Percentiles rank a stretch among this genome's conserved stretches.
These are phyloP conservation scores for Lactarius deliciosus DNA, from an alignment of 768 basidiomycete genomes.

Conservation along the genomic window DNA sequence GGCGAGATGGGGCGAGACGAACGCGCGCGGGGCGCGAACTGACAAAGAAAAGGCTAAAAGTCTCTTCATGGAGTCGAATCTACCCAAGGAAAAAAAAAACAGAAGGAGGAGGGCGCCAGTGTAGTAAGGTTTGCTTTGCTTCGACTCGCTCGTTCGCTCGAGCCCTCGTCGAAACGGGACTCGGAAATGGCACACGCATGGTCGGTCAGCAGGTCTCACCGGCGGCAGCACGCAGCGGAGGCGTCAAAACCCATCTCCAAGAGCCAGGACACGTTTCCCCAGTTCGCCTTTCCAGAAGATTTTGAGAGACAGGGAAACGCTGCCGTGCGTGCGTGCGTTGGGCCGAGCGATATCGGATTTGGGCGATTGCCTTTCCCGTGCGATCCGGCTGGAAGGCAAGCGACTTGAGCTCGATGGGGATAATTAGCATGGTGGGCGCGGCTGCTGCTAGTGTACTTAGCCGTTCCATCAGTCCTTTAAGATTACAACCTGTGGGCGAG, in stretches of 20 bases:
- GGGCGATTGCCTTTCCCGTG: constrained; percentile 7
- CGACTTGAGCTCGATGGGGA: constrained; percentile 6
- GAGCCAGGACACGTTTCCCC: background rate
- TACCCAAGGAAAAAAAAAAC: background rate
- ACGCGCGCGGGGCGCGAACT: background rate
- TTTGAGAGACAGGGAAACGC: background rate
- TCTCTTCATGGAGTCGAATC: background rate
- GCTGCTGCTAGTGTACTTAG: background rate
- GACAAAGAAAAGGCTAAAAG: background rate
- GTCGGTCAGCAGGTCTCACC: background rate
- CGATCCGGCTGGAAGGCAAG: constrained; percentile 1
- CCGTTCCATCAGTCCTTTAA: background rate
- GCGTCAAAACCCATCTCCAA: background rate
- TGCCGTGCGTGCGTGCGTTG: background rate
- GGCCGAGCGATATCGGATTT: constrained; percentile 1
- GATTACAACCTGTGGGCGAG: background rate
- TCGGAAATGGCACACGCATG: background rate
- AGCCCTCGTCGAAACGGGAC: too few species aligned
- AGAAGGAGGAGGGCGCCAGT: background rate
- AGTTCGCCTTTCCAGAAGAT: background rate
- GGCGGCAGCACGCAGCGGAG: background rate
- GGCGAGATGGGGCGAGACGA: background rate
- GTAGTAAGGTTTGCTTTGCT: background rate
- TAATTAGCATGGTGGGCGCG: background rate
- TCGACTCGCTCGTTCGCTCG: background rate